These are phyloP conservation scores for Canariomyces notabilis DNA, from an alignment of 2,329 filamentous ascomycete species.

Conservation along the genomic window DNA sequence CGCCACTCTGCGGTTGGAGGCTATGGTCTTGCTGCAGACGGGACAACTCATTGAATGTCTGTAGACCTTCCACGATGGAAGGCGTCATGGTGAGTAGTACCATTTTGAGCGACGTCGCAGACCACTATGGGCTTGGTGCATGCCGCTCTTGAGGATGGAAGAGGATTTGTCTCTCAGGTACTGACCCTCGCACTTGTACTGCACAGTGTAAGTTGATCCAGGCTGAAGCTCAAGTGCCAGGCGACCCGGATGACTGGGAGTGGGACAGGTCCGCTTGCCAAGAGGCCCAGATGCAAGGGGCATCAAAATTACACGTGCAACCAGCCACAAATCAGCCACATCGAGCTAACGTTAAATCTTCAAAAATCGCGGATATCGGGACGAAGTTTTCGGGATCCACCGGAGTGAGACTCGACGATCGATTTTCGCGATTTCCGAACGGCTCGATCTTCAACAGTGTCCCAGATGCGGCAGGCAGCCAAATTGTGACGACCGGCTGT, in stretches of 20 bases:
- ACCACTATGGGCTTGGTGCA: not conserved
- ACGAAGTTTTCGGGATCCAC: constrained; percentile 27
- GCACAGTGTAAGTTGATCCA: no score
- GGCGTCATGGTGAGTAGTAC: constrained; percentile 73
- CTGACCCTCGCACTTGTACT: no score
- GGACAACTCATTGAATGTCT: constrained; percentile 28
- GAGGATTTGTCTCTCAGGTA: not conserved
- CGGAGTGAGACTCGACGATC: not conserved
- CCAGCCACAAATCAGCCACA: constrained; percentile 15
- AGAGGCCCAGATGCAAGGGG: not conserved
- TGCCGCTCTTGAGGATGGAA: not conserved
- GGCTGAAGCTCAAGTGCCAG: not conserved
- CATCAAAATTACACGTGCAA: not conserved
- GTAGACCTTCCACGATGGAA: constrained; percentile 59
- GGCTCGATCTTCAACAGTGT: not conserved
- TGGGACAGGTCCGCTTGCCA: not conserved
- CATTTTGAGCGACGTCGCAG: constrained; percentile 43
- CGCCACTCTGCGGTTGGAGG: constrained; percentile 22
- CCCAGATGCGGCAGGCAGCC: constrained; percentile 15
- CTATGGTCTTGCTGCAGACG: constrained; percentile 4
- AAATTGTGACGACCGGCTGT: constrained; percentile 17
- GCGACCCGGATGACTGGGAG: not conserved
- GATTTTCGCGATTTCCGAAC: constrained; percentile 9
- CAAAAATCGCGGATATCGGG: constrained; percentile 19
- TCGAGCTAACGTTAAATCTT: not conserved